A percentile compares a stretch with the other conserved stretches of the same genome.
Conservation (phyloP, 768 basidiomycete species). For the Mycena albidolilacea region DNA sequence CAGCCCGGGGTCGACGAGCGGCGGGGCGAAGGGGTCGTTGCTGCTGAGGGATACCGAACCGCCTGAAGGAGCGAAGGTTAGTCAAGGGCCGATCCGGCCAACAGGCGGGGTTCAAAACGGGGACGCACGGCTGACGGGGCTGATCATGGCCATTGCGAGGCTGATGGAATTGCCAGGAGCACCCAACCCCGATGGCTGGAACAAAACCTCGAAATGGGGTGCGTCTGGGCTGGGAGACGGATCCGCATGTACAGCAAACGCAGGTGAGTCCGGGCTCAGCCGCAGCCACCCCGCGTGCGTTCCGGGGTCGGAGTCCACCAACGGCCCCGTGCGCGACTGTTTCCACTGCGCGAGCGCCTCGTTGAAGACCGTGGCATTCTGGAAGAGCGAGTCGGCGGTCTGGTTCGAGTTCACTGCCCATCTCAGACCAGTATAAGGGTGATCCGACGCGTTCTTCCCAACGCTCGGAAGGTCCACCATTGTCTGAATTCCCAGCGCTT, state of each 20-base stretch:
- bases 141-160: slow-evolving; percentile 15
- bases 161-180: slow-evolving; percentile 5
- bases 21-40: slow-evolving; percentile 14
- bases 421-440: slow-evolving; percentile 14
- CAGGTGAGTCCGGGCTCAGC: slow-evolving; percentile 4
- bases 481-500: slow-evolving; percentile 10
- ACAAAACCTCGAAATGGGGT: slow-evolving; percentile 17
- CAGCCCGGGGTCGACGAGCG: slow-evolving; percentile 14
- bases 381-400: slow-evolving; percentile 8
- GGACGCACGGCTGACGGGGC: slow-evolving; percentile 25
- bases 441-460: slow-evolving; percentile 23
- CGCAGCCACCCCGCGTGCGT: slow-evolving; percentile 6
- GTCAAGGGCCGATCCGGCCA: not conserved
- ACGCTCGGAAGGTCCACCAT: slow-evolving; percentile 20
- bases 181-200: slow-evolving; percentile 17
- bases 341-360: slow-evolving; percentile 21
- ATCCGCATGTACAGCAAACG: slow-evolving; percentile 14
- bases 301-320: slow-evolving; percentile 7
- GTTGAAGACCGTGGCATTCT: slow-evolving; percentile 16
- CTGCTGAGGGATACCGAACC: slow-evolving; percentile 18
- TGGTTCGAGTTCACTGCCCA: slow-evolving; percentile 28
- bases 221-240: slow-evolving; percentile 19
- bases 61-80: slow-evolving; percentile 5
- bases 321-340: slow-evolving; percentile 14
- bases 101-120: not conserved